Percentiles rank a stretch among this genome's conserved stretches.
Conservation (phyloP, 305 asterid genomes). For the Solanum hybrid region DNA sequence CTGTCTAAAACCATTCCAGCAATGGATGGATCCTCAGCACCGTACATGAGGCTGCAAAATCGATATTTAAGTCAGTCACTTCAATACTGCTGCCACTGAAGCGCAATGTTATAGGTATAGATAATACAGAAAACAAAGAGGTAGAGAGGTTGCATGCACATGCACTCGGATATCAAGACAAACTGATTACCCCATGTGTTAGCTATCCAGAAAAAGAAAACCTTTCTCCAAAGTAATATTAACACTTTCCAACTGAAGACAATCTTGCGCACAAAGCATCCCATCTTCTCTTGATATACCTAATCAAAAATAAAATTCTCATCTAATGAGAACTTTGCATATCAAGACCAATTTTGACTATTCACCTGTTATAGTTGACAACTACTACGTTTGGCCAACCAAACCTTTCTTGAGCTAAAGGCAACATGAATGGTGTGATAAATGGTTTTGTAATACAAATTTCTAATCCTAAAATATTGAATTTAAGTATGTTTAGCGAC, state of each 20-base stretch:
- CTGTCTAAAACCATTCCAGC: slow-evolving; percentile 98
- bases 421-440: neutral
- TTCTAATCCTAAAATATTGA: neutral
- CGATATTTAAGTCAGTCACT: neutral
- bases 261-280: neutral
- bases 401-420: neutral
- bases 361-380: neutral
- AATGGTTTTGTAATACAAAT: neutral
- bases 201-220: neutral
- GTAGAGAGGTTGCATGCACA: neutral
- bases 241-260: neutral
- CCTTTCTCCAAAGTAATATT: neutral
- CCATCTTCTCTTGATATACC: neutral
- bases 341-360: neutral
- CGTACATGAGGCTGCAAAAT: slow-evolving; percentile 74
- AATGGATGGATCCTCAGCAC: slow-evolving; percentile 93
- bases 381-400: neutral
- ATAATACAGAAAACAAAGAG: neutral
- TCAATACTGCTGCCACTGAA: neutral
- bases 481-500: neutral
- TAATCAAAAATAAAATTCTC: neutral
- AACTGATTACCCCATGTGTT: neutral
- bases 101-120: neutral
- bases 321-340: neutral
- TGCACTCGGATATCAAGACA: neutral